Base-by-base conservation (phyloP, 805 yeast species). In the Cyberlindnera xylosilytica region DNA sequence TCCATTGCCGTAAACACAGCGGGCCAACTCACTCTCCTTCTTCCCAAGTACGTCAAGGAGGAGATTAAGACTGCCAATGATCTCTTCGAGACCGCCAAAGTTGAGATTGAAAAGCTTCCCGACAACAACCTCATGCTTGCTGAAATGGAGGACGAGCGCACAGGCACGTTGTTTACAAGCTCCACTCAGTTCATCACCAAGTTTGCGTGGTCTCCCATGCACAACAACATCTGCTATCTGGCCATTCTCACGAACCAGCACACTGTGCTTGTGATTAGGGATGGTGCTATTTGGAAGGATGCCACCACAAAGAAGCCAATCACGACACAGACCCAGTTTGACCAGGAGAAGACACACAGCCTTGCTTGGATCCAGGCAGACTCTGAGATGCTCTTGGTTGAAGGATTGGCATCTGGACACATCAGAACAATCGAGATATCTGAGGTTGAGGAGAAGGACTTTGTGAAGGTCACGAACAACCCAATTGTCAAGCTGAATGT, bases 121-220 rank as follows among this genome's bases (percentile, higher is more conserved):
- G 24, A 39, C 6, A 52, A 47, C 20, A 8, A 20, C 1, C 32
- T 53, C 3, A 51, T 20, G 18, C 2, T 18, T 11, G 42, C 45
- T 15, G 52, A 46, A 15, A 15, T 46, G 22, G 13, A 8, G 3
- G 61, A 55, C 37, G 62, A 58, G 27, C 27, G 41, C 2, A 39
- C 45, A 6, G 39, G 52, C 2, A 52, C 57, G 1, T 18, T 50
- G 6, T 46, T 47, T 20, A 40, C 54, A 8, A 19, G 44, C 12
- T 10, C 36, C 11, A 57, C 54, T 5, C 47, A 40, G 11, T 16
- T 39, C 1, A 29, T 52, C 12, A 38, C 42, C 1, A 42, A 44
- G 23, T 12, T 51, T 17, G 36, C 34, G 15, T 56, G 57, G 57
- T 58, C 62, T 1, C 61, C 61, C 3, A 18, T 58, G n/a, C 22